These are phyloP conservation scores for Dalbergia oliveri DNA, from an alignment of 306 rosid species.

Conservation along the genomic window DNA sequence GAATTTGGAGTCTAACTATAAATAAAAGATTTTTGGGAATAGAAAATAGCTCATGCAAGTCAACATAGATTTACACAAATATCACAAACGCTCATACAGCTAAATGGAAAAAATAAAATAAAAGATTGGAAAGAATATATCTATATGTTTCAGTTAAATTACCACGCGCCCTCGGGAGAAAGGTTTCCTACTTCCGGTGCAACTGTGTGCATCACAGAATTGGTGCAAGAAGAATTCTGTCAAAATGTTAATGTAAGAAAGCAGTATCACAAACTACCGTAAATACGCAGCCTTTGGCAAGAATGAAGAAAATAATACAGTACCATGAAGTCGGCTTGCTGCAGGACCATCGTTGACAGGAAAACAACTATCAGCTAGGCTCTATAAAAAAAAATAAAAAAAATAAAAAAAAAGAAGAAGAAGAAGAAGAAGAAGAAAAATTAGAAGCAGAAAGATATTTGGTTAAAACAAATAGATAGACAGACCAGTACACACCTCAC, in stretches of 20 bases:
- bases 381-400: constrained; percentile 43
- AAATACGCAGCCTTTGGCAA: constrained; percentile 29
- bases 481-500: constrained; percentile 69
- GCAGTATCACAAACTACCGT: constrained; percentile 22
- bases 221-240: constrained; percentile 82
- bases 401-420: too few species aligned
- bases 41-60: neutral
- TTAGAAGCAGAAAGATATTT: constrained; percentile 39
- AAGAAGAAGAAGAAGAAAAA: too few species aligned
- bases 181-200: constrained; percentile 67
- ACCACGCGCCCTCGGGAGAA: constrained; percentile 80
- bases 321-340: constrained; percentile 79
- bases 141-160: constrained; percentile 41
- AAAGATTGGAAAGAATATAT: neutral
- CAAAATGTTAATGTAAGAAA: constrained; percentile 35
- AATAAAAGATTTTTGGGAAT: constrained; percentile 42
- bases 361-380: constrained; percentile 79
- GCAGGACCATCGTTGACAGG: constrained; percentile 69
- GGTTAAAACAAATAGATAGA: constrained; percentile 15
- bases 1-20: constrained; percentile 12
- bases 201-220: constrained; percentile 82
- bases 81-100: constrained; percentile 10
- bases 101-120: neutral
- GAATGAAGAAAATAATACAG: constrained; percentile 37
- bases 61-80: neutral